Base-by-base conservation (phyloP, 2,329 filamentous ascomycete genomes). In the Trichoderma citrinoviride region DNA sequence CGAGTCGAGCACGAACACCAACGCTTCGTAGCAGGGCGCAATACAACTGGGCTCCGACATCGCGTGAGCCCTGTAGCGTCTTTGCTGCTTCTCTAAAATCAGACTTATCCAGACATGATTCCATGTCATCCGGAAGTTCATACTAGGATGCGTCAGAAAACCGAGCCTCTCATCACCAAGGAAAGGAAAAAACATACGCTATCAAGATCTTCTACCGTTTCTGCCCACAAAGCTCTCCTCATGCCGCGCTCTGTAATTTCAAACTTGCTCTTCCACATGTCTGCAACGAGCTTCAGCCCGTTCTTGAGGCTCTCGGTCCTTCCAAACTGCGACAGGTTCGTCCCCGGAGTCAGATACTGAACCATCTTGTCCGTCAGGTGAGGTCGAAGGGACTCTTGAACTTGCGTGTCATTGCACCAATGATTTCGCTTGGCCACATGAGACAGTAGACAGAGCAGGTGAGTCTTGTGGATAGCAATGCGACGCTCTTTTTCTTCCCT, bases 21-120 rank as follows among this genome's bases (percentile, higher is more conserved):
- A 85, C 87, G n/a, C 87, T 86, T 19, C 95, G 88, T 4, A 99
- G 82, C 37, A 98, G 77, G 3, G 93, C 90, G 75, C 95, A 98
- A 72, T 96, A 97, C 0, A 99, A 76, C 74, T 98, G 93, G 1
- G 92, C 91, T 0, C 93, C 95, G 10, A 96, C 83, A 75, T 99
- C 95, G 68, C 93, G 87, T 8, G 94, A 98, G 0, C 94, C 96
- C 68, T 87, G 81, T 19, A 96, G 77, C 5, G 79, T 85, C 66
- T 80, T 83, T 0, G 93, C 92, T 33, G 90, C 88, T 43, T 82
- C 81, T 4, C 84, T 82, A 71, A 98, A 98, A 68, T 96, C 92
- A 0, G 82, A 78, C 65, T 85, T 88, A 29, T 92, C 90, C 55
- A 90, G 77, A 21, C 87, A 84, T 1, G 86, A 81, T 71, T 96